Conservation (phyloP, 371 early-diverging fungal genomes). For the Mucor lusitanicus region DNA sequence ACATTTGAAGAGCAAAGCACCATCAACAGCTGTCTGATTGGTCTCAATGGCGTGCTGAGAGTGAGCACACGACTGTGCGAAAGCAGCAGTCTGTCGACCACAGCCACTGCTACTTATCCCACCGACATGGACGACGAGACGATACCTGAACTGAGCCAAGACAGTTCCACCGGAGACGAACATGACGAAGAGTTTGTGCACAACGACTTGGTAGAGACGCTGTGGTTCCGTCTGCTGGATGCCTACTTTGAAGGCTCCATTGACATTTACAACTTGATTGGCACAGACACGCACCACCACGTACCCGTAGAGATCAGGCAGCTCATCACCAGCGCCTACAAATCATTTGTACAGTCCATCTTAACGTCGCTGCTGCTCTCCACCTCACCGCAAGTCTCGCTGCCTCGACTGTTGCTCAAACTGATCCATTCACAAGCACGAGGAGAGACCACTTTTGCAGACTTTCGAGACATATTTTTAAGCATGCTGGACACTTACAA, state of each 20-base stretch:
- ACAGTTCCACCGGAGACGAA: conserved; percentile 2
- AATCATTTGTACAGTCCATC: conserved; percentile 67
- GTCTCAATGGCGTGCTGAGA: conserved; percentile 60
- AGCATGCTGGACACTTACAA: conserved; percentile 78
- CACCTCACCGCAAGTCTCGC: conserved; percentile 68
- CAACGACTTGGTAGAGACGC: conserved; percentile 54
- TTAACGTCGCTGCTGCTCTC: conserved; percentile 62
- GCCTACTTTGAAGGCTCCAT: conserved; percentile 59
- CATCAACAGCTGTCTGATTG: conserved; percentile 56
- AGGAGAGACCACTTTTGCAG: conserved; percentile 69
- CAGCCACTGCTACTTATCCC: not conserved
- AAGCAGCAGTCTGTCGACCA: conserved; percentile 49
- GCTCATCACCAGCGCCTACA: conserved; percentile 57
- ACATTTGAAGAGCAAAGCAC: conserved; percentile 59
- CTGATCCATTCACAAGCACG: conserved; percentile 62
- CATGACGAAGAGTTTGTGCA: conserved; percentile 14
- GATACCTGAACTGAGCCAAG: conserved; percentile 20
- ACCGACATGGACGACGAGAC: conserved; percentile 9
- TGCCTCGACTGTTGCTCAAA: conserved; percentile 65
- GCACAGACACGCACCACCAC: conserved; percentile 1
- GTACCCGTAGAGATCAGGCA: conserved; percentile 31
- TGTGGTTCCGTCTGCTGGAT: conserved; percentile 74
- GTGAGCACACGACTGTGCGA: conserved; percentile 64
- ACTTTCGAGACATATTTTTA: conserved; percentile 71
- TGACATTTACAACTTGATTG: conserved; percentile 34